Conservation (phyloP, 176 grass and related monocot genomes). For the Calamus simplicifolius region DNA sequence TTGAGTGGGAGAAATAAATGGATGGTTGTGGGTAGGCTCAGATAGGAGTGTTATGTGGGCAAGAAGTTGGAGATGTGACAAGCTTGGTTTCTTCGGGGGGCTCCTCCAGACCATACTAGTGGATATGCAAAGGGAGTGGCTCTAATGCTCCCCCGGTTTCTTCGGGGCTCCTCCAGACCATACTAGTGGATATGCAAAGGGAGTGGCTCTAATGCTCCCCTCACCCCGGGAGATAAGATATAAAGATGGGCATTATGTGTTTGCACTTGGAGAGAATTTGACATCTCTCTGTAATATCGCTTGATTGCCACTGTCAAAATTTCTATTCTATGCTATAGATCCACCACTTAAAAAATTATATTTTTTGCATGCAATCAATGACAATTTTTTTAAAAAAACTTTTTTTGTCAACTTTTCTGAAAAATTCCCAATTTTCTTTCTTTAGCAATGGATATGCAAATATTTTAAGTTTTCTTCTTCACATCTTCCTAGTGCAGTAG, state of each 20-base stretch:
- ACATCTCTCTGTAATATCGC: slow-evolving; percentile 21
- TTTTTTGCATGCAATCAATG: no score
- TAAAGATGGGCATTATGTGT: slow-evolving; percentile 24
- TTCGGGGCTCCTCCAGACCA: neutral
- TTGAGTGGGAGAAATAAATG: neutral
- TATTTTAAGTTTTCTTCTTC: no score
- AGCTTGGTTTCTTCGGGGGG: slow-evolving; percentile 5
- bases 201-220: slow-evolving; percentile 7
- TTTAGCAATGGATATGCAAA: no score
- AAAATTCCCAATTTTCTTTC: no score
- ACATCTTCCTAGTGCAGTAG: no score
- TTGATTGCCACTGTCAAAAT: neutral
- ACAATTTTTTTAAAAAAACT: no score
- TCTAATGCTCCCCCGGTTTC: slow-evolving; percentile 12
- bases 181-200: slow-evolving; percentile 1
- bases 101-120: neutral
- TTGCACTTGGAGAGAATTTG: slow-evolving; percentile 25
- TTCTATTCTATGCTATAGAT: neutral
- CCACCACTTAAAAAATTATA: no score
- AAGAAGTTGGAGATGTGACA: slow-evolving; percentile 15
- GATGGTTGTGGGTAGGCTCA: slow-evolving; percentile 22
- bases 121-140: neutral
- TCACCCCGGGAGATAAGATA: slow-evolving; percentile 19
- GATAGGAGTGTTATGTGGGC: slow-evolving; percentile 20
- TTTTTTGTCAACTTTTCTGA: no score